Evolutionary conservation across 1,284 basidiomycete genomes (phyloP), one percentile per base, ranked within the genome.

Genomic region (Fistulina hepatica): DNA sequence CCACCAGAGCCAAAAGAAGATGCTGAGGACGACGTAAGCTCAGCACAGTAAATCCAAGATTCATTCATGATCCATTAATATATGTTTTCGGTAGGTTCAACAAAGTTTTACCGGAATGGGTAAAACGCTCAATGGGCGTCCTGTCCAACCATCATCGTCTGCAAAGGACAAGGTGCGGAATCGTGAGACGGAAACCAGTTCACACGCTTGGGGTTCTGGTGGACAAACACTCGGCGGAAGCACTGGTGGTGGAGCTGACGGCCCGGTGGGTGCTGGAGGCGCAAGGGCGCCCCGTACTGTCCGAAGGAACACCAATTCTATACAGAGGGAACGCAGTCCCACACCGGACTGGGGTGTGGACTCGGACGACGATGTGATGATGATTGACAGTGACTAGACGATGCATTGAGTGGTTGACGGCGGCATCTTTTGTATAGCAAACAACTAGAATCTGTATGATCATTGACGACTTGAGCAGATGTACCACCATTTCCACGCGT

Each of bases 331-430:
- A 44, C 64, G 76, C 37, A 82, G 77, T 51, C 79, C 77, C 10
- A 71, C 78, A 6, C 81, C 80, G 17, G 81, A 84, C 46, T 84
- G 73, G 64, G 81, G 80, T 23, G 76, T 85, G 12, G 79, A 82
- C 43, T 76, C 80, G 27, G 81, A 83, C 41, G 78, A 81, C 43
- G 70, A 71, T 32, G 67, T 73, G 22, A 80, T 84, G 38, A 73
- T 75, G 53, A 76, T 83, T 50, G 79, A 85, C 50, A 82, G 79
- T 49, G 83, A 86, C 52, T 77, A 31, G n/a, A n/a, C n/a, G n/a
- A n/a, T n/a, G n/a, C n/a, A n/a, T n/a, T n/a, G n/a, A n/a, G n/a
- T n/a, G n/a, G n/a, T n/a, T n/a, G n/a, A n/a, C n/a, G n/a, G n/a
- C n/a, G n/a, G n/a, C n/a, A n/a, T n/a, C n/a, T n/a, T n/a, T n/a